Base-by-base conservation (phyloP, 192 early-diverging fungal genomes). In the Diversispora eburnea region DNA sequence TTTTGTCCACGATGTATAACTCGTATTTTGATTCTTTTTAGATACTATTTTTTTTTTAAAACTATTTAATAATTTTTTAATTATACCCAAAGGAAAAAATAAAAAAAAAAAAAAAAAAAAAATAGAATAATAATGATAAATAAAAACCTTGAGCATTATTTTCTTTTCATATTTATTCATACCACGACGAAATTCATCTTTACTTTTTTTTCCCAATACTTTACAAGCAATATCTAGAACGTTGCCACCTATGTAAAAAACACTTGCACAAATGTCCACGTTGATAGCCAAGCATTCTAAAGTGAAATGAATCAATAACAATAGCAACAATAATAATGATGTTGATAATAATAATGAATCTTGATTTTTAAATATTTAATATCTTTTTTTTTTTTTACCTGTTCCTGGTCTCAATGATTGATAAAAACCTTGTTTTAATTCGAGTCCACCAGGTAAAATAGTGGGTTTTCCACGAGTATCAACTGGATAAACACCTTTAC, bases 381-480 rank as follows among this genome's bases (percentile, higher is more conserved):
- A 39, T 42, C 6, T 6, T 3, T 4, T 42, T 42, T 3, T n/a
- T 42, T 42, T 42, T 43, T 61, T 63, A 63, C 61, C 39, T 17
- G 39, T 45, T 63, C 15, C 61, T 3, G 61, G 61, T 19, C 61
- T 33, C n/a, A 63, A 45, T 63, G 61, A 63, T n/a, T 63, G 61
- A 43, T 63, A 63, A 63, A 63, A 63, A 45, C 61, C 61, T 63
- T n/a, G 61, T 43, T 43, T 63, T 43, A 63, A 63, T 63, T 63
- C 61, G 8, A 63, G 13, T n/a, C 39, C 61, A 10, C 61, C 42
- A 45, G 61, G 8, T n/a, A 63, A 43, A n/a, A 45, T 63, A 3
- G 43, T 63, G 5, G 42, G 13, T 5, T 15, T 15, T 3, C 9
- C 4, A 8, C 45, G n/a, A 42, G 17, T 33, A 33, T 39, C 33